A percentile compares a stretch with the other conserved stretches of the same genome.
Evolutionary conservation across 2,329 filamentous ascomycete species (phyloP).

Genomic region (Fusarium sp.): DNA sequence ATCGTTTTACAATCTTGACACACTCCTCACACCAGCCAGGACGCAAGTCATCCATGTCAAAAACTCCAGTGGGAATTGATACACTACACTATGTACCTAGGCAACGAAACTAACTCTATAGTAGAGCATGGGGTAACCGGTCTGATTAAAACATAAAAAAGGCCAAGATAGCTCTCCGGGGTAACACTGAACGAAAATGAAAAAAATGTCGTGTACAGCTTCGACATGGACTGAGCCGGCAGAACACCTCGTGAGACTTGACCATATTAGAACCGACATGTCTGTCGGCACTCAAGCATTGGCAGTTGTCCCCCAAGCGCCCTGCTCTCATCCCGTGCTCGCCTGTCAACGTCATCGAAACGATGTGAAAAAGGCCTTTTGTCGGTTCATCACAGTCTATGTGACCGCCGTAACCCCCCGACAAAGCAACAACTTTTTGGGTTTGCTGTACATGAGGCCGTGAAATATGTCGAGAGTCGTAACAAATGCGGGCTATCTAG

Average conservation of each 20-base stretch:
- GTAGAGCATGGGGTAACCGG: slow-evolving; percentile 47
- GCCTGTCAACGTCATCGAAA: slow-evolving; percentile 33
- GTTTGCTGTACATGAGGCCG: slow-evolving; percentile 45
- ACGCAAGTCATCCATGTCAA: slow-evolving; percentile 6
- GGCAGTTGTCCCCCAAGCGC: slow-evolving; percentile 6
- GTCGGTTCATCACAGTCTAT: slow-evolving; percentile 27
- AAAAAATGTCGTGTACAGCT: slow-evolving; percentile 45
- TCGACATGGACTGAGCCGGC: slow-evolving; percentile 21
- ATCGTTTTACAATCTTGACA: too few relatives aligned
- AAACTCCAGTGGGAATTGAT: slow-evolving; percentile 39
- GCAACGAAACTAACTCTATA: slow-evolving; percentile 46
- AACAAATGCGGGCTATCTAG: slow-evolving; percentile 43
- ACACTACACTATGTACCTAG: slow-evolving; percentile 38
- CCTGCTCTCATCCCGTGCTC: slow-evolving; percentile 34
- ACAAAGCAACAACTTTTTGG: slow-evolving; percentile 38
- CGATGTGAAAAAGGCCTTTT: slow-evolving; percentile 31
- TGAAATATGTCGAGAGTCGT: slow-evolving; percentile 46
- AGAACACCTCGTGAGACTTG: slow-evolving; percentile 4
- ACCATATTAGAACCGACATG: slow-evolving; percentile 19
- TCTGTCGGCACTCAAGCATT: slow-evolving; percentile 2
- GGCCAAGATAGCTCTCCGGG: slow-evolving; percentile 48
- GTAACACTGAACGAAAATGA: slow-evolving; percentile 52
- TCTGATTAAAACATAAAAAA: slow-evolving; percentile 54
- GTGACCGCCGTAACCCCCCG: slow-evolving; percentile 30
- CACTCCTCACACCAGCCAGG: background rate